Conservation (phyloP, 208 protist genomes). For the Lotmaria passim region DNA sequence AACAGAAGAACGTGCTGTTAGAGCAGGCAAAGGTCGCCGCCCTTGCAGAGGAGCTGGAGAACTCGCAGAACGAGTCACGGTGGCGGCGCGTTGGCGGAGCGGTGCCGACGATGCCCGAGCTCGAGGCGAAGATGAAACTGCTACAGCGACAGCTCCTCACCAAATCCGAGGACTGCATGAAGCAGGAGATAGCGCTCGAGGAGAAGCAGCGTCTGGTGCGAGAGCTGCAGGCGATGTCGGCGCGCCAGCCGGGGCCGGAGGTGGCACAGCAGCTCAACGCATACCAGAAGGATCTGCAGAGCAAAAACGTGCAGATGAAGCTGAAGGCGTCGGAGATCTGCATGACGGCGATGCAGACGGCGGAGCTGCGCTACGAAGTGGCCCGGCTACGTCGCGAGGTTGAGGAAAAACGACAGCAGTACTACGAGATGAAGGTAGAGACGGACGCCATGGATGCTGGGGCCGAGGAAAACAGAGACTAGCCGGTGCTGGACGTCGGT, state of each 20-base stretch:
- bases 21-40: conserved; percentile 91
- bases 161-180: conserved; percentile 97
- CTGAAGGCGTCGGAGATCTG: conserved; percentile 89
- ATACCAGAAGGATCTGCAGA: conserved; percentile 93
- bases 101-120: conserved; percentile 92
- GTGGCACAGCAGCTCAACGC: conserved; percentile 94
- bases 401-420: conserved; percentile 94
- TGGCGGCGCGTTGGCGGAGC: conserved; percentile 95
- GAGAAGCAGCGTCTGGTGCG: conserved; percentile 96
- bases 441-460: conserved; percentile 46
- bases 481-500: too few species aligned
- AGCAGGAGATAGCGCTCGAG: conserved; percentile 94
- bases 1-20: conserved; percentile 51
- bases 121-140: conserved; percentile 94
- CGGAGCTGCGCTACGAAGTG: conserved; percentile 95
- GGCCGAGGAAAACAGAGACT: background rate
- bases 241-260: conserved; percentile 95
- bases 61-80: conserved; percentile 90
- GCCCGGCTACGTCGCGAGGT: conserved; percentile 92
- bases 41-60: conserved; percentile 97
- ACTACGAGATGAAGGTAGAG: conserved; percentile 93
- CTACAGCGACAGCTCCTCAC: conserved; percentile 96
- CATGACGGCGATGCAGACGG: conserved; percentile 83
- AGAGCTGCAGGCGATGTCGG: conserved; percentile 94
- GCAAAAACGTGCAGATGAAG: conserved; percentile 95